Evolutionary conservation across 1,284 basidiomycete species (phyloP).

Genomic region (Xerocomus tenax): DNA sequence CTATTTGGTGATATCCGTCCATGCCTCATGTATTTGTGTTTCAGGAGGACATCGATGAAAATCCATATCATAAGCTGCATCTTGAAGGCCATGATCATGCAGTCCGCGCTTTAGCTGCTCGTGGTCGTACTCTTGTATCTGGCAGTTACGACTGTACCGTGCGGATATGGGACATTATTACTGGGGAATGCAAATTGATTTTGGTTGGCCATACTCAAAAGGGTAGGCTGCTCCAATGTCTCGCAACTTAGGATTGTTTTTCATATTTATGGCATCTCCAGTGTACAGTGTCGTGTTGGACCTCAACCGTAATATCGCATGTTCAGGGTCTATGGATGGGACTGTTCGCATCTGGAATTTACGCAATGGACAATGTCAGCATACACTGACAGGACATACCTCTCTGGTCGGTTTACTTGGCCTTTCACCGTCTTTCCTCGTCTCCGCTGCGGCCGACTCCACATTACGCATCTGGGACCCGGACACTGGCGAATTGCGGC

Average conservation of each 20-base stretch:
- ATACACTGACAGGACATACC: constrained; percentile 77
- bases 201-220: constrained; percentile 85
- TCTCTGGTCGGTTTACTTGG: constrained; percentile 83
- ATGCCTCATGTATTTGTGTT: constrained; percentile 10
- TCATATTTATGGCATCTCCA: constrained; percentile 28
- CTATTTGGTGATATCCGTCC: background rate
- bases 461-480: constrained; percentile 91
- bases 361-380: constrained; percentile 67
- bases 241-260: background rate
- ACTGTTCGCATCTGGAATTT: constrained; percentile 91
- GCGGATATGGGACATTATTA: constrained; percentile 89
- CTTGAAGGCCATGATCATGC: constrained; percentile 85
- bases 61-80: constrained; percentile 82
- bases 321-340: constrained; percentile 93
- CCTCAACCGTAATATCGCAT: constrained; percentile 74
- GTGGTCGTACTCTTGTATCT: constrained; percentile 84
- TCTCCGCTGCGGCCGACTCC: constrained; percentile 90
- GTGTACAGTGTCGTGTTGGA: constrained; percentile 90
- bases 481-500: constrained; percentile 66
- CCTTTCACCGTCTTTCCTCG: constrained; percentile 79
- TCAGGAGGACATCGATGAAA: constrained; percentile 69
- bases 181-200: constrained; percentile 74
- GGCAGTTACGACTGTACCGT: constrained; percentile 92
- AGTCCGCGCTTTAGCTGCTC: constrained; percentile 84
- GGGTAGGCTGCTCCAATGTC: constrained; percentile 43